Evolutionary conservation across 768 basidiomycete genomes (phyloP).

Genomic region (Royoungia palumana): DNA sequence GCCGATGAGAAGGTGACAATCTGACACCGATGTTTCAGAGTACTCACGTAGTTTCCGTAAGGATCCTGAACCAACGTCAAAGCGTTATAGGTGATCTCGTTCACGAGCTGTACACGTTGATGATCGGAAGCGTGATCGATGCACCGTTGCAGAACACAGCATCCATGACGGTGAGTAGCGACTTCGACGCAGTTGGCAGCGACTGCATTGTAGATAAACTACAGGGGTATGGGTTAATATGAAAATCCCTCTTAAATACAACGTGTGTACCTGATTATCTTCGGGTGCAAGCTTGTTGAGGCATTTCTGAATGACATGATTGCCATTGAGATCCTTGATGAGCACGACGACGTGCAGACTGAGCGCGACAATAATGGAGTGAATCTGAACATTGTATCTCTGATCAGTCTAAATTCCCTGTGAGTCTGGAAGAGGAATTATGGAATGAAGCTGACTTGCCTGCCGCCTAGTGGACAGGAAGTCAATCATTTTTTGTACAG

Average conservation of each 20-base stretch:
- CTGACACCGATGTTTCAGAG: not conserved
- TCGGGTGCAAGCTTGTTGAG: slow-evolving; percentile 97
- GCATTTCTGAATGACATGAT: slow-evolving; percentile 99
- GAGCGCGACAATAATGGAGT: slow-evolving; percentile 93
- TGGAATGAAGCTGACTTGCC: slow-evolving; percentile 50
- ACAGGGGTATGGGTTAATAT: not conserved
- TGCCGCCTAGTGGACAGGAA: slow-evolving; percentile 93
- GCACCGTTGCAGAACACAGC: slow-evolving; percentile 96
- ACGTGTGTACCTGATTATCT: slow-evolving; percentile 80
- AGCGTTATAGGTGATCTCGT: slow-evolving; percentile 98
- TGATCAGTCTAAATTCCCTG: slow-evolving; percentile 67
- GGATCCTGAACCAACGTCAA: slow-evolving; percentile 98
- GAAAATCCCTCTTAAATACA: not conserved
- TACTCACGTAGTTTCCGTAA: slow-evolving; percentile 82
- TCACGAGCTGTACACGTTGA: slow-evolving; percentile 93
- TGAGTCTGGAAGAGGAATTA: slow-evolving; percentile 50
- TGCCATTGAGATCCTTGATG: slow-evolving; percentile 98
- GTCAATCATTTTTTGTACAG: slow-evolving; percentile 99
- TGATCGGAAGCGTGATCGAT: slow-evolving; percentile 97
- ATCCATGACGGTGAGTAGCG: slow-evolving; percentile 95
- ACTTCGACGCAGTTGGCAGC: slow-evolving; percentile 99
- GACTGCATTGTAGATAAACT: slow-evolving; percentile 99
- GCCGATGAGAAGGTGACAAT: slow-evolving; percentile 3
- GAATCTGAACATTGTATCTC: slow-evolving; percentile 87
- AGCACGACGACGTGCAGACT: slow-evolving; percentile 97